Evolutionary conservation across 192 early-diverging fungal genomes (phyloP), one percentile per base, ranked within the genome.

Genomic region (Phycomyces nitens): DNA sequence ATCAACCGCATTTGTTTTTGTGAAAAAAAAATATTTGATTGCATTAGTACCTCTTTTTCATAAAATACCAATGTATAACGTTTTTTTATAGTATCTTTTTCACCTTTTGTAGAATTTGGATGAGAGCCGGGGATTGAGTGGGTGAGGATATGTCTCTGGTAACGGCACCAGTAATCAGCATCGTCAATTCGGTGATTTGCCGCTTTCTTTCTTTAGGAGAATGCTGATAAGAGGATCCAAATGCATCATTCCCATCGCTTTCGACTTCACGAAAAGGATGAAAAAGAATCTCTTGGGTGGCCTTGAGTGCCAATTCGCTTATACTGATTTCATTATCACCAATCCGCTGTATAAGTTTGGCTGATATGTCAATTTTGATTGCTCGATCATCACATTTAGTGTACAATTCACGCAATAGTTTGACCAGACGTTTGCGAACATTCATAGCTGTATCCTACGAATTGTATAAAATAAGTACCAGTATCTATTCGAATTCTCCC

Each of bases 401-500:
- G 51, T 86, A 95, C 12, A 96, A 84, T 41, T 93, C 91, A 49
- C 79, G 75, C 24, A 95, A 64, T 1, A 98, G 72, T 56, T 87
- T 84, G 23, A 98, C 82, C 1, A 95, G 84, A 0, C 94, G 84
- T 75, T 94, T 94, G 16, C 96, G 87, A 20, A 98, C 94, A 69
- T 80, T 94, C 7, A 88, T 53, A 6, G 93, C 90, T 27, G 89
- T 93, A 77, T 98, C 96, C 85, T 88, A 63, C n/a, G n/a, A n/a
- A 29, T 27, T 23, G 15, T 12, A 24, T 39, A 9, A 27, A 65
- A 10, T 14, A 39, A 38, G 9, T n/a, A n/a, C n/a, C n/a, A n/a
- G n/a, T n/a, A n/a, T n/a, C n/a, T n/a, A n/a, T n/a, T n/a, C n/a
- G n/a, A n/a, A n/a, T n/a, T 2, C 20, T 16, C 27, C 10, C 3